phyloP scores from a whole-genome alignment of 169 alveolate genomes.

The Plasmodium gallinaceum region DNA sequence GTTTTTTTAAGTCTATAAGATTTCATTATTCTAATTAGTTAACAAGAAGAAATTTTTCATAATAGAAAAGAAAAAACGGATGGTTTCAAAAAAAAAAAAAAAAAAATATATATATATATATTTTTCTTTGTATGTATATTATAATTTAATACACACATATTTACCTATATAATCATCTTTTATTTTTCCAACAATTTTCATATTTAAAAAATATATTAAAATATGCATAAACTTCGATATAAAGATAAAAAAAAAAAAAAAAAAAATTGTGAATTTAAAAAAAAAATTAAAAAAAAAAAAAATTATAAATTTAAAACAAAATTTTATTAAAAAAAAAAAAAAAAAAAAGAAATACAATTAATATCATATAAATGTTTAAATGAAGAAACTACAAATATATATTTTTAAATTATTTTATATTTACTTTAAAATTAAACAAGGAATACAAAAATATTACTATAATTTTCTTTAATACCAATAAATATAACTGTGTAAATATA shows the following conservation, averaged over 20 bases:
- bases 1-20: constrained; percentile 20
- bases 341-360: no score
- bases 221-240: background rate
- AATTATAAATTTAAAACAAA: no score
- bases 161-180: no score
- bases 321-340: no score
- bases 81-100: background rate
- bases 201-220: background rate
- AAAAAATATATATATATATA: background rate
- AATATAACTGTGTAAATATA: no score
- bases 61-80: background rate
- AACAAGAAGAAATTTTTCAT: background rate
- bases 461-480: no score
- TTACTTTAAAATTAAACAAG: no score
- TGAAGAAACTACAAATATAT: no score
- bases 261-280: background rate
- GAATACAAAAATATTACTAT: no score
- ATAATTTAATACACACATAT: background rate
- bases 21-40: constrained; percentile 23
- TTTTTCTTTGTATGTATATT: background rate
- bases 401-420: no score
- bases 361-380: no score
- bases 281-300: background rate
- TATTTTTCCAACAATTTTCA: no score
- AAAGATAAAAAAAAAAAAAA: background rate